These are phyloP conservation scores for Naganishia albida DNA, from an alignment of 1,284 basidiomycete species.

Conservation along the genomic window DNA sequence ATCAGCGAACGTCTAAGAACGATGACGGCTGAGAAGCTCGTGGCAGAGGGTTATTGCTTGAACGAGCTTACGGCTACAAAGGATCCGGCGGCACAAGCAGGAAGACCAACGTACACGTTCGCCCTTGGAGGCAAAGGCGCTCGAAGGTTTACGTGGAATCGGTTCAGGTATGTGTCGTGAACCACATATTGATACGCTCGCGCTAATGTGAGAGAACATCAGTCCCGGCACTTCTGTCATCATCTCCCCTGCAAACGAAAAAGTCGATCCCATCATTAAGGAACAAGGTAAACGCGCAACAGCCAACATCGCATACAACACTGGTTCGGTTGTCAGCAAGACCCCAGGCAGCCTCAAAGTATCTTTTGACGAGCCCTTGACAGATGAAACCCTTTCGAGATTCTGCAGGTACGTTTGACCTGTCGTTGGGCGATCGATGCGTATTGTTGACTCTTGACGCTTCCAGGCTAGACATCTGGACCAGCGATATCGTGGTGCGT, in stretches of 20 bases:
- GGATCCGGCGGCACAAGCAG: conserved; percentile 63
- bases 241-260: conserved; percentile 65
- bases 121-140: conserved; percentile 59
- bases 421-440: not conserved
- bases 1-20: conserved; percentile 64
- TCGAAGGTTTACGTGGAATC: conserved; percentile 60
- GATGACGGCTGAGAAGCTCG: conserved; percentile 64
- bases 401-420: conserved; percentile 60
- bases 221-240: conserved; percentile 69
- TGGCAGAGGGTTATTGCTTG: conserved; percentile 69
- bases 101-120: conserved; percentile 66
- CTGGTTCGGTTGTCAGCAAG: conserved; percentile 57
- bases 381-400: conserved; percentile 55
- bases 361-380: conserved; percentile 58
- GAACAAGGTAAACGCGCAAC: conserved; percentile 24
- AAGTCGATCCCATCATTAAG: conserved; percentile 34
- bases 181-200: conserved; percentile 19
- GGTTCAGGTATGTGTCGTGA: conserved; percentile 62
- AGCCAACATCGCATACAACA: not conserved
- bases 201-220: conserved; percentile 29
- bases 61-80: conserved; percentile 66
- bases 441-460: not conserved
- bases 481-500: conserved; percentile 66
- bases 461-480: conserved; percentile 67
- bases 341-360: conserved; percentile 59